phyloP scores from a whole-genome alignment of 169 alveolate genomes.

The Babesia sp. region DNA sequence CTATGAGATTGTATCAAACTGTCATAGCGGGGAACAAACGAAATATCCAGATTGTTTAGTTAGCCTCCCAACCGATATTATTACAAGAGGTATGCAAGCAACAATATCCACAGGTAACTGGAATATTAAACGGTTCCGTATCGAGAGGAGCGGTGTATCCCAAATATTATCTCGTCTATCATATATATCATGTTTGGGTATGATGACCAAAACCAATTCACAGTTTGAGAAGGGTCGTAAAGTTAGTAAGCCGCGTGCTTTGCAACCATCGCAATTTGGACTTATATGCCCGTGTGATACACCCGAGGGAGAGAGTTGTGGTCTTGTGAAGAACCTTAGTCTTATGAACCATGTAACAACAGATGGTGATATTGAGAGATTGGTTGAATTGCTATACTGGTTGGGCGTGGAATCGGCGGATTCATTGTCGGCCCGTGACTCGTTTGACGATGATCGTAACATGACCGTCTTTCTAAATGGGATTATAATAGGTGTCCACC shows the following conservation, averaged over 20 bases:
- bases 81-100: slow-evolving; percentile 94
- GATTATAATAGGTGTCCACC: slow-evolving; percentile 90
- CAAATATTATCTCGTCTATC: slow-evolving; percentile 95
- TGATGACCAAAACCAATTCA: slow-evolving; percentile 89
- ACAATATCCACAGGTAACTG: slow-evolving; percentile 99
- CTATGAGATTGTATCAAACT: slow-evolving; percentile 73
- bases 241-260: slow-evolving; percentile 98
- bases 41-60: slow-evolving; percentile 88
- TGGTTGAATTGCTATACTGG: slow-evolving; percentile 70
- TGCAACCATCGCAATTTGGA: slow-evolving; percentile 99
- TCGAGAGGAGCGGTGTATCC: slow-evolving; percentile 98
- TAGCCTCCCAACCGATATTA: slow-evolving; percentile 88
- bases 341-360: slow-evolving; percentile 97
- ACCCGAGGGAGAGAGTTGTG: slow-evolving; percentile 99
- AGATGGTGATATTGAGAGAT: slow-evolving; percentile 86
- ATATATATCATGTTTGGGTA: slow-evolving; percentile 90
- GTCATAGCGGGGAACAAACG: slow-evolving; percentile 49
- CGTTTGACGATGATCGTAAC: slow-evolving; percentile 70
- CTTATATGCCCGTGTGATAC: slow-evolving; percentile 99
- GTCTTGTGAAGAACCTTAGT: slow-evolving; percentile 96
- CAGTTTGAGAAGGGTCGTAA: slow-evolving; percentile 91
- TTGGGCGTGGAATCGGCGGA: slow-evolving; percentile 81
- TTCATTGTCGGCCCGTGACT: slow-evolving; percentile 70
- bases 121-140: slow-evolving; percentile 96
- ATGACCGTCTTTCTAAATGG: slow-evolving; percentile 93